phyloP scores from a whole-genome alignment of 1,139 yeast species.

The Geotrichum cucujoidarum region DNA sequence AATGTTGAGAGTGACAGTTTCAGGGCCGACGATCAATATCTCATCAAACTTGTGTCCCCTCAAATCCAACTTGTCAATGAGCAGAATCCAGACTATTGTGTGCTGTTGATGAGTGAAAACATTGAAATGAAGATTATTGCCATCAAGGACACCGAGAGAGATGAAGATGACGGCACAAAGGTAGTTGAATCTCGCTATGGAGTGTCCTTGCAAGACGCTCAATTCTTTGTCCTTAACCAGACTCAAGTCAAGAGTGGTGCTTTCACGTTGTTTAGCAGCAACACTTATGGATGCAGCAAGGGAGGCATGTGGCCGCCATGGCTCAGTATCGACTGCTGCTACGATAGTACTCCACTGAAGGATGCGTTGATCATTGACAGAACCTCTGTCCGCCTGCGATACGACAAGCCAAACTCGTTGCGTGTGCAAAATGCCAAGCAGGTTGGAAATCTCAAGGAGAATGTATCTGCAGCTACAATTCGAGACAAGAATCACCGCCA shows the following conservation, averaged over 20 bases:
- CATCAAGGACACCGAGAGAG: slow-evolving; percentile 46
- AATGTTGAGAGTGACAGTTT: slow-evolving; percentile 33
- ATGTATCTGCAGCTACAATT: slow-evolving; percentile 25
- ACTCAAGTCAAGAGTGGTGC: slow-evolving; percentile 43
- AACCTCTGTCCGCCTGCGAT: slow-evolving; percentile 57
- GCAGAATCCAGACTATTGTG: slow-evolving; percentile 56
- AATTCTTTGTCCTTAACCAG: slow-evolving; percentile 60
- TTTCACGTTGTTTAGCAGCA: slow-evolving; percentile 40
- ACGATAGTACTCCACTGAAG: slow-evolving; percentile 55
- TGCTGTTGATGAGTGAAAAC: slow-evolving; percentile 67
- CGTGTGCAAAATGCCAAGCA: slow-evolving; percentile 37
- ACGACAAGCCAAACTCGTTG: slow-evolving; percentile 62
- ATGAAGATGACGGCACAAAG: slow-evolving; percentile 48
- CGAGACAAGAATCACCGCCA: slow-evolving; percentile 37
- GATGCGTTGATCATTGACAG: slow-evolving; percentile 58
- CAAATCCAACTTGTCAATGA: slow-evolving; percentile 78
- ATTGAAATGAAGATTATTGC: slow-evolving; percentile 63
- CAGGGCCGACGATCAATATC: slow-evolving; percentile 54
- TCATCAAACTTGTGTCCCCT: slow-evolving; percentile 73
- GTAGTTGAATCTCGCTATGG: slow-evolving; percentile 71
- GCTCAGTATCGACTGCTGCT: slow-evolving; percentile 66
- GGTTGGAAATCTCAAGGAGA: slow-evolving; percentile 15
- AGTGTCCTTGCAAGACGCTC: slow-evolving; percentile 60
- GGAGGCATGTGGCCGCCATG: slow-evolving; percentile 72
- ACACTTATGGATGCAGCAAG: slow-evolving; percentile 39